Percentiles rank a stretch among this genome's conserved stretches.
phyloP scores from a whole-genome alignment of 164 flowering plant species.

The Paratinospora sagittata region DNA sequence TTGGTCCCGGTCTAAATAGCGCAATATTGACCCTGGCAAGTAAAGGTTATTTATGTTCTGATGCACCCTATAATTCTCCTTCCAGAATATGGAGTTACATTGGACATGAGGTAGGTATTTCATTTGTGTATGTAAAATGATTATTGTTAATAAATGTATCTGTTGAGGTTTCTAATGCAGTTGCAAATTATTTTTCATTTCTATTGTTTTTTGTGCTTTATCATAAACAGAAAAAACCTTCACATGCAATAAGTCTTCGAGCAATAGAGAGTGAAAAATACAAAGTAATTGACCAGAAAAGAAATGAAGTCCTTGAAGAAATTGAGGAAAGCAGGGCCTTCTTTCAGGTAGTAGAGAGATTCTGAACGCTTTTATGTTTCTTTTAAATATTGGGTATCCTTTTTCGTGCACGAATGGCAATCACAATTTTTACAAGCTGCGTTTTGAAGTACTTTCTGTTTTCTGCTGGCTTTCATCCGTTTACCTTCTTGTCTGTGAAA shows the following conservation, averaged over 20 bases:
- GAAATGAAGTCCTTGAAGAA: slow-evolving; percentile 69
- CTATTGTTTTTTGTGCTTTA: slow-evolving; percentile 1
- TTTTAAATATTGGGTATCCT: not conserved
- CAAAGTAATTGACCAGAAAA: slow-evolving; percentile 51
- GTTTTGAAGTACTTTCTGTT: no score
- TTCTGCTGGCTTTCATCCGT: no score
- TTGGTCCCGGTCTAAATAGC: slow-evolving; percentile 59
- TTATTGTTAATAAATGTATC: not conserved
- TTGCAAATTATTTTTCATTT: not conserved
- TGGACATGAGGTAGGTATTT: slow-evolving; percentile 87
- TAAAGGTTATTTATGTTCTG: slow-evolving; percentile 51
- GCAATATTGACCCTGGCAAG: slow-evolving; percentile 40
- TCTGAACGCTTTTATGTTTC: not conserved
- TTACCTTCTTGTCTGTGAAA: no score
- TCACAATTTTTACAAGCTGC: no score
- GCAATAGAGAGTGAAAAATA: slow-evolving; percentile 73
- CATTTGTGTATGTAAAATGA: slow-evolving; percentile 5
- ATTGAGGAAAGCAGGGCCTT: slow-evolving; percentile 98
- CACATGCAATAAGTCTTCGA: slow-evolving; percentile 62
- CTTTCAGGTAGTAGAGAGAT: slow-evolving; percentile 59
- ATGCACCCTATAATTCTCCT: slow-evolving; percentile 39
- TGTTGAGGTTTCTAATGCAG: not conserved
- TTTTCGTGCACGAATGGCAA: no score
- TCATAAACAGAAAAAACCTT: slow-evolving; percentile 83
- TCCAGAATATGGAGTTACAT: slow-evolving; percentile 72